Conservation (phyloP, 2,329 filamentous ascomycete species). For the Sarocladiaceae sp. region DNA sequence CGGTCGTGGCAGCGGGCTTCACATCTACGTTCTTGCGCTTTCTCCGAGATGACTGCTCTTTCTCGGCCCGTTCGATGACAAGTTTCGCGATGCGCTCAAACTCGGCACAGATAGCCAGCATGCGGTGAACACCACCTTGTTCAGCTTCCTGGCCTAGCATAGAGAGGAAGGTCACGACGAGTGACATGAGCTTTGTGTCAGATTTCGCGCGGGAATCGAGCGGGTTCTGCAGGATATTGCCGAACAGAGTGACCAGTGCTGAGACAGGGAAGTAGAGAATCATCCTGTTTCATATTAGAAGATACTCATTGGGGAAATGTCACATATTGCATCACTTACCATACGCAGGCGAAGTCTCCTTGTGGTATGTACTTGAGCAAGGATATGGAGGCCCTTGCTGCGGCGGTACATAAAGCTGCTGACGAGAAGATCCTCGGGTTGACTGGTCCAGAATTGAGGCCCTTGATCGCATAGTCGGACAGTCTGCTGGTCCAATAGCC, state of each 20-base stretch:
- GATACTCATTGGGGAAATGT: background rate
- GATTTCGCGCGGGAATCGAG: slow-evolving; percentile 81
- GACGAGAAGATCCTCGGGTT: slow-evolving; percentile 95
- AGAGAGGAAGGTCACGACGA: slow-evolving; percentile 86
- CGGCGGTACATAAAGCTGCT: slow-evolving; percentile 84
- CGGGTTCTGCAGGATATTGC: slow-evolving; percentile 93
- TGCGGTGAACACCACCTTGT: slow-evolving; percentile 84
- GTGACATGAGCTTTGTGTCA: slow-evolving; percentile 84
- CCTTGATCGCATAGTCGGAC: slow-evolving; percentile 92
- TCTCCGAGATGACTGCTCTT: slow-evolving; percentile 69
- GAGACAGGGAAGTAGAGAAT: slow-evolving; percentile 96
- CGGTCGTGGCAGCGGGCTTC: background rate
- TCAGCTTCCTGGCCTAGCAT: slow-evolving; percentile 85
- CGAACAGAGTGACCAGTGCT: slow-evolving; percentile 88
- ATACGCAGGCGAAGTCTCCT: slow-evolving; percentile 90
- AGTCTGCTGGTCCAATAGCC: slow-evolving; percentile 96
- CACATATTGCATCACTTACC: slow-evolving; percentile 50
- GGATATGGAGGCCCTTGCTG: slow-evolving; percentile 86
- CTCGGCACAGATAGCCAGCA: slow-evolving; percentile 90
- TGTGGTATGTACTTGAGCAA: slow-evolving; percentile 94
- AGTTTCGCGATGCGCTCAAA: slow-evolving; percentile 91
- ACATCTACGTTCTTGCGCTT: slow-evolving; percentile 73
- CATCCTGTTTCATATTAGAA: slow-evolving; percentile 48
- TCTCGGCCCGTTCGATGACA: slow-evolving; percentile 86
- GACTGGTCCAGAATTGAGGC: slow-evolving; percentile 80